Conservation (phyloP, 371 early-diverging fungal genomes). For the Capniomyces stellatus region DNA sequence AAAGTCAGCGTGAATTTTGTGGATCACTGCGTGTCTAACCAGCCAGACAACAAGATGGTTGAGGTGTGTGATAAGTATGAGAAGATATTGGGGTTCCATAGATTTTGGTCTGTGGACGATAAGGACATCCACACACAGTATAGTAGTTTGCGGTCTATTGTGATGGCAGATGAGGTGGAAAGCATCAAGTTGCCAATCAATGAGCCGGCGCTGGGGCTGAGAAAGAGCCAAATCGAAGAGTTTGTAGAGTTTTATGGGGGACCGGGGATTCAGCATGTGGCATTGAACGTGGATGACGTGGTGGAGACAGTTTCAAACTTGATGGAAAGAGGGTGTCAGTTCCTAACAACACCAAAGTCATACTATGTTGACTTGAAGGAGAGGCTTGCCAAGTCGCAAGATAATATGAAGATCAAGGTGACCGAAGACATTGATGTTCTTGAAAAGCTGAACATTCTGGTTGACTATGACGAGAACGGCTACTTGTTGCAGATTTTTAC, state of each 20-base stretch:
- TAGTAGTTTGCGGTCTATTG: conserved; percentile 82
- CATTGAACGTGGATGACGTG: conserved; percentile 74
- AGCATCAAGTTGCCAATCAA: conserved; percentile 93
- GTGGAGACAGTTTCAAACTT: conserved; percentile 63
- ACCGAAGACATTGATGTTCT: conserved; percentile 64
- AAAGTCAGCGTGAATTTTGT: conserved; percentile 44
- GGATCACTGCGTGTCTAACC: conserved; percentile 93
- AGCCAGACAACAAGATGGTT: conserved; percentile 80
- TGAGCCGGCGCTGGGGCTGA: conserved; percentile 87
- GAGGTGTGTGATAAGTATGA: conserved; percentile 71
- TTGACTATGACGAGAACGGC: conserved; percentile 91
- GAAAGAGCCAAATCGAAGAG: conserved; percentile 93
- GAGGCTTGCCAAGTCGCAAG: conserved; percentile 36
- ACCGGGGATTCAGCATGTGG: conserved; percentile 93
- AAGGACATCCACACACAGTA: conserved; percentile 89
- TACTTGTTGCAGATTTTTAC: conserved; percentile 90
- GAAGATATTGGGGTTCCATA: conserved; percentile 78
- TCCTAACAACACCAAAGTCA: conserved; percentile 65
- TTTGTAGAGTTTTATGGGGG: conserved; percentile 89
- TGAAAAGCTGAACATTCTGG: conserved; percentile 71
- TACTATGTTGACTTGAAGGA: conserved; percentile 75
- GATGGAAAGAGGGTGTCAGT: conserved; percentile 74
- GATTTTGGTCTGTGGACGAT: conserved; percentile 98
- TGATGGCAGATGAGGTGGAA: conserved; percentile 88
- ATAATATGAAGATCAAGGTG: conserved; percentile 34